These are phyloP conservation scores for Penicillium polonicum DNA, from an alignment of 2,329 filamentous ascomycete species.

Conservation along the genomic window DNA sequence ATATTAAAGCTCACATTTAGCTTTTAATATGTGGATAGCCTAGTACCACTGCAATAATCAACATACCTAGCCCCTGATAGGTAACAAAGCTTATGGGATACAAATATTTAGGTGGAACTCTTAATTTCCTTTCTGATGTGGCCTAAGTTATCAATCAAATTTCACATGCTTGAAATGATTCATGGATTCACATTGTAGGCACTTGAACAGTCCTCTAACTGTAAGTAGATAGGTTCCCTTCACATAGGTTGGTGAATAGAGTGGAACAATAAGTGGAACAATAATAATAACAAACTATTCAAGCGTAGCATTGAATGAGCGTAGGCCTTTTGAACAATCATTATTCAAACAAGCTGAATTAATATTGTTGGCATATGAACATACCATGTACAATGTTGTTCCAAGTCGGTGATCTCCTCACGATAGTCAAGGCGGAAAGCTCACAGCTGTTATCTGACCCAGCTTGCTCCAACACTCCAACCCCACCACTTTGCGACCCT, in stretches of 20 bases:
- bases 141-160: background rate
- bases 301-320: background rate
- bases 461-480: constrained; percentile 22
- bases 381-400: background rate
- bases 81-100: background rate
- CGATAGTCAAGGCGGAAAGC: constrained; percentile 20
- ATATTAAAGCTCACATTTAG: background rate
- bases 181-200: background rate
- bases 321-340: background rate
- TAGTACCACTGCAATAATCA: background rate
- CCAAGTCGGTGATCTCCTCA: background rate
- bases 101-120: background rate
- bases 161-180: background rate
- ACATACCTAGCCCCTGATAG: constrained; percentile 6
- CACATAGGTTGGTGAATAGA: background rate
- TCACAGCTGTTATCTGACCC: constrained; percentile 12
- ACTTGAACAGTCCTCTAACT: background rate
- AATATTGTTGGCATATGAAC: background rate
- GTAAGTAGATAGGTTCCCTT: background rate
- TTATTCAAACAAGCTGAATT: background rate
- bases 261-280: background rate
- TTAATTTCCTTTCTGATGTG: background rate
- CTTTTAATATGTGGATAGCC: background rate
- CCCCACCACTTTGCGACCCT: constrained; percentile 12
- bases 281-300: background rate